A percentile compares a stretch with the other conserved stretches of the same genome.
Evolutionary conservation across 2,329 filamentous ascomycete genomes (phyloP).

Genomic region (Microascus cirrosus): DNA sequence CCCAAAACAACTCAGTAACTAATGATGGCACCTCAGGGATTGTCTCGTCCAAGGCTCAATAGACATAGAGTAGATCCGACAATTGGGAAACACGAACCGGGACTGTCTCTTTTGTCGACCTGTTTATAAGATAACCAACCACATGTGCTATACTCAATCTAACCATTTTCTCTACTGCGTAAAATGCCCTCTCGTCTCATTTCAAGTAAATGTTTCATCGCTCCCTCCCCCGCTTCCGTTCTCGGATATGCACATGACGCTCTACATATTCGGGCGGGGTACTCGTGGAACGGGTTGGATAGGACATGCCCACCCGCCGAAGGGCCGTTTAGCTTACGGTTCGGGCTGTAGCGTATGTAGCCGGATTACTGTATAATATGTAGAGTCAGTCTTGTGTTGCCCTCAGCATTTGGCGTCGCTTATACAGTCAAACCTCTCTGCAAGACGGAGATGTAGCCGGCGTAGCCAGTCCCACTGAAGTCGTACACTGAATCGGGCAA

Average conservation of each 20-base stretch:
- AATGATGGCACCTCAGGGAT: slow-evolving; percentile 36
- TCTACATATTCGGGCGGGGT: no score
- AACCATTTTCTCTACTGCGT: slow-evolving; percentile 14
- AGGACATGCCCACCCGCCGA: no score
- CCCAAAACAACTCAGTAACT: slow-evolving; percentile 12
- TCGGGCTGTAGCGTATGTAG: no score
- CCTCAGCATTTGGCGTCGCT: no score
- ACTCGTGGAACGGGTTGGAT: no score
- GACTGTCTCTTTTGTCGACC: slow-evolving; percentile 38
- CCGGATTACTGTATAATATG: no score
- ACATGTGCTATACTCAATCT: slow-evolving; percentile 52
- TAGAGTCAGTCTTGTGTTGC: no score
- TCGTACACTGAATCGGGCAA: no score
- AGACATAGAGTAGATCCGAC: slow-evolving; percentile 30
- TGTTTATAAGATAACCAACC: slow-evolving; percentile 40
- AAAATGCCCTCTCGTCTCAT: neutral
- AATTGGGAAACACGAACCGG: slow-evolving; percentile 18
- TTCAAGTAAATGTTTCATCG: neutral
- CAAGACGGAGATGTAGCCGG: no score
- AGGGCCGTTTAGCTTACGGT: no score
- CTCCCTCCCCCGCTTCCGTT: neutral
- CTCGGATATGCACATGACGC: neutral
- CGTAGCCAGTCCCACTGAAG: no score
- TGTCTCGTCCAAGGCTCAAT: slow-evolving; percentile 52
- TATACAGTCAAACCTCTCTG: no score